Evolutionary conservation across 2,329 filamentous ascomycete genomes (phyloP), one percentile per base, ranked within the genome.

Genomic region (Ophiostoma sp.): DNA sequence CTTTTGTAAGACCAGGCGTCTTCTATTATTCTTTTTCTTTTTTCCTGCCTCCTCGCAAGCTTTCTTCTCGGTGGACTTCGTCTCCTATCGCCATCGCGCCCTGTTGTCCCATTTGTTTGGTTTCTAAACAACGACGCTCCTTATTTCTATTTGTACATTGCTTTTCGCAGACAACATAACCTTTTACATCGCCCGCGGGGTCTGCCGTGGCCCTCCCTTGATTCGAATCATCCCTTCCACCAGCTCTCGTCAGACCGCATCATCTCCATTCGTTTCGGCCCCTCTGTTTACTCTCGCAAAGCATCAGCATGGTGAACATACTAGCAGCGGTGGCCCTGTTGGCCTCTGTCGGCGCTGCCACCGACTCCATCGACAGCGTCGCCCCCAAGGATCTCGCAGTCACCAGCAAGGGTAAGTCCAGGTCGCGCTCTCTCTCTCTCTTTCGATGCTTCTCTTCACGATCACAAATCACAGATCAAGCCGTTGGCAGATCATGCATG

Each of bases 361-460:
- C 65, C 41, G 27, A 66, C 27, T 9, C 41, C 40, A 36, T 69
- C 11, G 47, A 40, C 38, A n/a, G 36, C 12, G 36, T 14, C 38
- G 58, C 49, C 12, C 71, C 71, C 49, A 67, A 63, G 36, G 67
- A 69, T 42, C 69, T 72, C 38, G 11, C 65, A 3, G 70, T 70
- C 3, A 41, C 65, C 38, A 16, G 65, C 44, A 65, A 66, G 3
- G 14, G 69, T 67, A 64, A n/a, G 66, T 63, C n/a, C 1, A 14
- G 16, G 41, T 18, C 27, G 27, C 27, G 1, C 27, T 27, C 27
- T 16, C 16, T 18, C 47, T 52, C n/a, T 7, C 4, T n/a, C 1
- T n/a, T 5, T 47, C 2, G 12, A 47, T 47, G 42, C 42, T 2
- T 7, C 42, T 44, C 8, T 12, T 41, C 40, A 38, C 38, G n/a